Evolutionary conservation across 805 yeast species (phyloP), one percentile per base, ranked within the genome.

Genomic region (Myxozyma monticola): DNA sequence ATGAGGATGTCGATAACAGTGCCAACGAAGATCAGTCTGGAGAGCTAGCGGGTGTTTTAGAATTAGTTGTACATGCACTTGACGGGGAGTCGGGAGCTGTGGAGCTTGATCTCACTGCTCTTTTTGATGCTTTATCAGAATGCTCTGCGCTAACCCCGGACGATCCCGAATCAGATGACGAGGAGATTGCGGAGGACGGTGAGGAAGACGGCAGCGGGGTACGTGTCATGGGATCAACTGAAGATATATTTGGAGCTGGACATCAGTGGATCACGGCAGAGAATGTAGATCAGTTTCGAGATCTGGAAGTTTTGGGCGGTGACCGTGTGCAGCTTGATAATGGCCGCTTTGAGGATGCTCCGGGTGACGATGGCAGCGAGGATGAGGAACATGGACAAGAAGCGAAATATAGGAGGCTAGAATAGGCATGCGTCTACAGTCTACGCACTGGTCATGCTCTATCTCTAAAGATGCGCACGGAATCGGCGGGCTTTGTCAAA

Each of bases 241-340:
- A 26, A 14, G 54, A 53, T 18, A 42, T 49, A 1, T 46, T 45
- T 42, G 51, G 37, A 4, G 28, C 10, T 9, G 49, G 46, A 2
- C 51, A 53, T 25, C 37, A 48, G 17, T 53, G 57, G 57, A 53
- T 53, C 8, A 53, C 55, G 6, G 57, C 54, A 4, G 57, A 49
- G n/a, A 53, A 53, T 21, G 57, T 53, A n/a, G 55, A 53, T 30
- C 39, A 40, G 36, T 53, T 53, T 37, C 22, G n/a, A 18, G 54
- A 49, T 33, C 15, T 48, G 10, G 45, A 15, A 9, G 49, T 48
- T 7, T 42, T 38, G 25, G 55, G 48, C 10, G 55, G 42, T 24
- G 55, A 51, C 3, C 29, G 54, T n/a, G 22, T 44, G 14, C 17
- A 41, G 28, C n/a, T 37, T 34, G 35, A 20, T 10, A 31, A 33